Evolutionary conservation across 805 yeast genomes (phyloP).

Genomic region (Lipomyces lipofer): DNA sequence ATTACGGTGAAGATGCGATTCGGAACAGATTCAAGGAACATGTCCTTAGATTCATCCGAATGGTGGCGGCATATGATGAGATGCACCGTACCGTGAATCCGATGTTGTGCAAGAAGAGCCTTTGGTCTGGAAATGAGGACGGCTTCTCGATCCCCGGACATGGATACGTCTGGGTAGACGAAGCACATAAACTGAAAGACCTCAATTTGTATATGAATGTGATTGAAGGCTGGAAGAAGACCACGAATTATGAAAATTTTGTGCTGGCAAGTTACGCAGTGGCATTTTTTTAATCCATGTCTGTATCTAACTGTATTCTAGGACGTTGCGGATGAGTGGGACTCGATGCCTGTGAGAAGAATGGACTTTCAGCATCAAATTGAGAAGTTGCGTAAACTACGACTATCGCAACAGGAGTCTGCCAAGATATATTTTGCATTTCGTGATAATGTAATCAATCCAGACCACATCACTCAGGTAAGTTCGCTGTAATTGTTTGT

Average conservation of each 20-base stretch:
- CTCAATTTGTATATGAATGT: conserved; percentile 33
- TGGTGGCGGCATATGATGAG: conserved; percentile 36
- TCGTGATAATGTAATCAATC: conserved; percentile 32
- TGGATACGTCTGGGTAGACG: conserved; percentile 40
- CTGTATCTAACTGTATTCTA: too few relatives aligned
- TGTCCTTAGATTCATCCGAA: conserved; percentile 35
- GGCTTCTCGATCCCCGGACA: conserved; percentile 35
- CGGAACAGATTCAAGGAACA: conserved; percentile 36
- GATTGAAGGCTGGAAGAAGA: conserved; percentile 38
- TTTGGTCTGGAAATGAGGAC: conserved; percentile 15
- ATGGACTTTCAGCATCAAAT: conserved; percentile 38
- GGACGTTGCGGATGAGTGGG: conserved; percentile 32
- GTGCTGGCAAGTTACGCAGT: background rate
- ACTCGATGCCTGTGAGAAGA: conserved; percentile 30
- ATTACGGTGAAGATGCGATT: conserved; percentile 37
- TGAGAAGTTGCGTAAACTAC: conserved; percentile 35
- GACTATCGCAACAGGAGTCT: conserved; percentile 33
- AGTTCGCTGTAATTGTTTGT: too few relatives aligned
- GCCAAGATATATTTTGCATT: conserved; percentile 34
- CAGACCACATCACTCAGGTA: conserved; percentile 37
- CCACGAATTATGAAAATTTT: conserved; percentile 30
- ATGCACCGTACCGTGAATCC: conserved; percentile 33
- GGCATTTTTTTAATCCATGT: too few relatives aligned
- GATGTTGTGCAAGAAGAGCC: conserved; percentile 28
- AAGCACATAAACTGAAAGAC: conserved; percentile 32